Conservation (phyloP, 306 rosid species). For the Castanea sativa region DNA sequence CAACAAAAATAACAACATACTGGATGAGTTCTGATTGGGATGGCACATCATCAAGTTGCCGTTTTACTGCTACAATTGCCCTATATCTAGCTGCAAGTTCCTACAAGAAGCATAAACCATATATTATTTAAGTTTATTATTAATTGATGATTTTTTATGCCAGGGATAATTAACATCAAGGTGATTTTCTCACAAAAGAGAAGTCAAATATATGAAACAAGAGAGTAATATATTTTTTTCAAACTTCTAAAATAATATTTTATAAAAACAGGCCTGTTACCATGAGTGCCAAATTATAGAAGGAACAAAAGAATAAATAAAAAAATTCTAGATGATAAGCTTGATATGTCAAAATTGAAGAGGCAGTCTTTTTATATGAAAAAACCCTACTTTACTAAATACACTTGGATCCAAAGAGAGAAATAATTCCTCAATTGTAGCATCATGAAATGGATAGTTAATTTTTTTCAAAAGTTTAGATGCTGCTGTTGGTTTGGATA, state of each 20-base stretch:
- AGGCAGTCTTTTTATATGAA: not conserved
- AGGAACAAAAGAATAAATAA: not conserved
- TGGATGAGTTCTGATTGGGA: constrained; percentile 82
- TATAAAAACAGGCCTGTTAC: not conserved
- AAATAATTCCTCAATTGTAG: not conserved
- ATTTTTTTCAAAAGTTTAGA: no score
- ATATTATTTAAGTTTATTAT: not conserved
- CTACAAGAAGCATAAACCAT: constrained; percentile 32
- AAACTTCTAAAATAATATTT: not conserved
- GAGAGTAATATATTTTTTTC: not conserved
- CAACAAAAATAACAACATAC: constrained; percentile 43
- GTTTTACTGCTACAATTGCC: constrained; percentile 52
- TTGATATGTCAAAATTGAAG: not conserved
- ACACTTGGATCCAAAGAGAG: not conserved
- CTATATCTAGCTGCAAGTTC: constrained; percentile 60
- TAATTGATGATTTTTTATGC: not conserved
- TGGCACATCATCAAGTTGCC: constrained; percentile 68
- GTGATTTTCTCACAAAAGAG: not conserved
- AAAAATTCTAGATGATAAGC: not conserved
- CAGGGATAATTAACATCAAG: not conserved
- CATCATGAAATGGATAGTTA: no score
- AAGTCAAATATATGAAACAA: not conserved
- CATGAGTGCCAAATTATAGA: not conserved
- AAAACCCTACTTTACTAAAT: not conserved
- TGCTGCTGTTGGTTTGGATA: no score